Evolutionary conservation across 345 rosid genomes (phyloP).

Genomic region (Murraya paniculata): DNA sequence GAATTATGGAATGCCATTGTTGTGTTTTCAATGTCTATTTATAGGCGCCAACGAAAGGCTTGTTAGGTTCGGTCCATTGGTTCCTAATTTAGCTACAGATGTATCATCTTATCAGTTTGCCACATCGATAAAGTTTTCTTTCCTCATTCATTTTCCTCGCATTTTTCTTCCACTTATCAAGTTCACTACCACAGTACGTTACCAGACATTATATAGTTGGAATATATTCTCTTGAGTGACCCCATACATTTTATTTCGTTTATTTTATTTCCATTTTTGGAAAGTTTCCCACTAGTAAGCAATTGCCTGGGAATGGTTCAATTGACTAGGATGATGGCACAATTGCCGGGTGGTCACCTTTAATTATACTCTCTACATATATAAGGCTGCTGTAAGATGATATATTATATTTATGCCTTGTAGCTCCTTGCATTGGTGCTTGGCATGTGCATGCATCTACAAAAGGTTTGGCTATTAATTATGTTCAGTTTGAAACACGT

Average conservation of each 20-base stretch:
- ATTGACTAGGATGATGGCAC: no score
- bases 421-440: no score
- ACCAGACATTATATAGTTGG: neutral
- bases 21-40: neutral
- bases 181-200: neutral
- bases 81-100: no score
- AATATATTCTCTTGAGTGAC: neutral
- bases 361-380: no score
- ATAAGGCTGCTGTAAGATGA: no score
- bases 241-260: neutral
- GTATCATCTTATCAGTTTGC: neutral
- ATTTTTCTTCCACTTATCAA: no score
- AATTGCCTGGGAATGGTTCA: no score
- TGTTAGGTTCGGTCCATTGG: neutral
- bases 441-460: no score
- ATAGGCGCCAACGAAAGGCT: neutral
- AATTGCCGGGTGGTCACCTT: no score
- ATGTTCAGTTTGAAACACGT: no score
- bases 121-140: neutral
- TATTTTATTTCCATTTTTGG: neutral
- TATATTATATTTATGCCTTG: no score
- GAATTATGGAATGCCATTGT: neutral
- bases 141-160: neutral
- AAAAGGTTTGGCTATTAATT: no score
- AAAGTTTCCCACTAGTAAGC: neutral